Percentiles rank a stretch among this genome's conserved stretches.
Conservation (phyloP, 2,329 filamentous ascomycete genomes). For the Niveomyces coronatus region DNA sequence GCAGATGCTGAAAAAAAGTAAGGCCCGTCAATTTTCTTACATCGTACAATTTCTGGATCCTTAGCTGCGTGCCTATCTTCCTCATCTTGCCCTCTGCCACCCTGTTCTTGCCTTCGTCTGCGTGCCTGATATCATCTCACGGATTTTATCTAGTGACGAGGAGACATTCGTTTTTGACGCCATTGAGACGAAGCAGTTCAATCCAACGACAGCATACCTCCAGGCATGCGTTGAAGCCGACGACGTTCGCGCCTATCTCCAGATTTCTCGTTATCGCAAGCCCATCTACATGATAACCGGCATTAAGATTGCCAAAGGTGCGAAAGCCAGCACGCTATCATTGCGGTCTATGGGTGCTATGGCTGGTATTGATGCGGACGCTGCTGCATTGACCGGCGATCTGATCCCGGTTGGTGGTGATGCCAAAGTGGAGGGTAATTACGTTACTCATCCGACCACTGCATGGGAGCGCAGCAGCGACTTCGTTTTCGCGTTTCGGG, state of each 20-base stretch:
- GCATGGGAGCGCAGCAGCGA: slow-evolving; percentile 5
- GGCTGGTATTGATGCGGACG: not conserved
- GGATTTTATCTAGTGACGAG: not conserved
- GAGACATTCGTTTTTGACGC: not conserved
- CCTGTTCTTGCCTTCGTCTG: too few relatives aligned
- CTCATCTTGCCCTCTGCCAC: too few relatives aligned
- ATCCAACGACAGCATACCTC: not conserved
- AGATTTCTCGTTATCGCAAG: slow-evolving; percentile 8
- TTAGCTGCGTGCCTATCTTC: too few relatives aligned
- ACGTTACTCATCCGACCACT: not conserved
- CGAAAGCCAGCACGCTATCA: not conserved
- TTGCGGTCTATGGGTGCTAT: not conserved
- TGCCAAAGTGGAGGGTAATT: not conserved
- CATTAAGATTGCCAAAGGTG: slow-evolving; percentile 7
- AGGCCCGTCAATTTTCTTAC: not conserved
- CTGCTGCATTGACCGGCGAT: not conserved
- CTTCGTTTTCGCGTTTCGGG: slow-evolving; percentile 10
- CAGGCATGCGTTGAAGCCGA: not conserved
- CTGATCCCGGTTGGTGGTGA: not conserved
- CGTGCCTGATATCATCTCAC: too few relatives aligned
- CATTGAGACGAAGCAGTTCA: slow-evolving; percentile 3
- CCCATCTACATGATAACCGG: slow-evolving; percentile 11
- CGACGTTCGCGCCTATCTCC: slow-evolving; percentile 1
- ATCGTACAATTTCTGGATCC: not conserved
- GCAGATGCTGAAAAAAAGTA: not conserved